Base-by-base conservation (phyloP, 148 eudicot species). In the Rhododendron vialii region DNA sequence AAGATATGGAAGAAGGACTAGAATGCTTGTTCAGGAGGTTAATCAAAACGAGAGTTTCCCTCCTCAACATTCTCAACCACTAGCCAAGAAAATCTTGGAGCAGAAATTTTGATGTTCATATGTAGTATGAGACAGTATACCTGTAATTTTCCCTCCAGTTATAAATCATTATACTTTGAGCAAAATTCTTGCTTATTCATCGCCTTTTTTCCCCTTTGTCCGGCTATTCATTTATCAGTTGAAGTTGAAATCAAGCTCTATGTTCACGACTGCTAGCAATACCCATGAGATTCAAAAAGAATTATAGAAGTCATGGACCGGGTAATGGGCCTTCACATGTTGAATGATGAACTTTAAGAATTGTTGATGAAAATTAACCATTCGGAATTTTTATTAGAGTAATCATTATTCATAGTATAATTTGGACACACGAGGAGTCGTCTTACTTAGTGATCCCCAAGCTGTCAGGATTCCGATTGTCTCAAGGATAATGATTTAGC, bases 1-100 rank as follows among this genome's bases (percentile, higher is more conserved):
- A 88, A 87, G 89, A 87, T 48, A 35, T 90, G 20, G 92, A 89
- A 47, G 90, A 92, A 84, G 88, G 20, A 5, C 80, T 92, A 78
- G 92, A 91, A 55, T 81, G 87, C 83, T 28, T 91, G 75, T 91
- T 89, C 48, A 89, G 90, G 85, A 0, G n/a, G 59, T 83, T 91
- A 55, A 87, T 92, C 67, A 91, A 87, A 78, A 87, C 88, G 61
- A 86, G 94, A 90, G 89, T 61, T 20, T 61, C 67, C 67, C 67
- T 59, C 65, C 26, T 61, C 24, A 61, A 61, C 67, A 61, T 61
- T 89, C 91, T 92, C 65, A 89, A 90, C 83, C 84, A 90, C 84
- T 90, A 88, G 74, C 38, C 59, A 53, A 53, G 59, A 53, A 53
- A 53, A 53, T 53, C 59, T 53, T 53, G 59, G 4, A 53, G 18